Conservation (phyloP, 1,139 yeast genomes). For the Yamadazyma triangularis region DNA sequence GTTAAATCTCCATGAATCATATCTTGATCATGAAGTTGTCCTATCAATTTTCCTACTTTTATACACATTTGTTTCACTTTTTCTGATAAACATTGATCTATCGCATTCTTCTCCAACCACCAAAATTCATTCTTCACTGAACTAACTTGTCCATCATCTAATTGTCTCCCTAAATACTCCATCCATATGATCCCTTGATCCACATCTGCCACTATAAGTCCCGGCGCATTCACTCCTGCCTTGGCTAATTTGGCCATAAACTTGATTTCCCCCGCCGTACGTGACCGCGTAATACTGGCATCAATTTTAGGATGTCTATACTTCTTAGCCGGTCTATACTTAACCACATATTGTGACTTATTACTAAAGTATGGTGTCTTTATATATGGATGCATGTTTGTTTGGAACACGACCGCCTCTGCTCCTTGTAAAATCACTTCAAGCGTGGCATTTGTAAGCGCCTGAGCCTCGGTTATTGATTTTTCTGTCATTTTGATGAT, state of each 20-base stretch:
- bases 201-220: conserved; percentile 68
- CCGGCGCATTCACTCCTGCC: conserved; percentile 63
- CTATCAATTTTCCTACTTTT: conserved; percentile 67
- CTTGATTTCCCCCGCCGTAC: conserved; percentile 84
- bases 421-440: conserved; percentile 86
- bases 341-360: conserved; percentile 51
- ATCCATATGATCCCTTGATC: conserved; percentile 82
- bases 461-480: conserved; percentile 36
- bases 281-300: conserved; percentile 64
- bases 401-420: conserved; percentile 76
- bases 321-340: conserved; percentile 83
- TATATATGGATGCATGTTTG: conserved; percentile 63
- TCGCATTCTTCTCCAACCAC: conserved; percentile 43
- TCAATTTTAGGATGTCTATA: conserved; percentile 88
- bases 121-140: conserved; percentile 71
- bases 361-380: conserved; percentile 9
- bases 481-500: conserved; percentile 35
- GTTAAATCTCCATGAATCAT: conserved; percentile 95
- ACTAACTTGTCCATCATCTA: conserved; percentile 48
- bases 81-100: conserved; percentile 24
- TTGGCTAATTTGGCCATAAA: conserved; percentile 58
- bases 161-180: conserved; percentile 60
- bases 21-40: conserved; percentile 67
- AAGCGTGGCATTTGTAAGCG: conserved; percentile 42
- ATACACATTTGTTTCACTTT: conserved; percentile 39